Percentiles rank a stretch among this genome's conserved stretches.
Evolutionary conservation across 2,329 filamentous ascomycete genomes (phyloP).

Genomic region (Magnaporthiopsis incrustans): DNA sequence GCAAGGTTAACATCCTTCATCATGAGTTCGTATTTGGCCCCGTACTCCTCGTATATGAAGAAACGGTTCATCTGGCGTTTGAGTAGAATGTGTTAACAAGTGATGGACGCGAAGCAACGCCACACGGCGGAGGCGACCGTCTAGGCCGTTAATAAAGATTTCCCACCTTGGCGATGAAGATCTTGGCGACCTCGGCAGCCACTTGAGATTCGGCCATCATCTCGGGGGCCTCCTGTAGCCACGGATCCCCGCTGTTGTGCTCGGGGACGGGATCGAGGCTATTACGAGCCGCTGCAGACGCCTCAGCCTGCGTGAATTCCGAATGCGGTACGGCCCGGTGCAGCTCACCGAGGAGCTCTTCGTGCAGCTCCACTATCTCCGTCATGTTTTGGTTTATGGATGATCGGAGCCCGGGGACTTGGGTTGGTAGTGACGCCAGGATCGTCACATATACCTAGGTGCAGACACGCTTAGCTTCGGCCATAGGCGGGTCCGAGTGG

Average conservation of each 20-base stretch:
- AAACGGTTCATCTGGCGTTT: slow-evolving; percentile 64
- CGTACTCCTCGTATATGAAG: slow-evolving; percentile 85
- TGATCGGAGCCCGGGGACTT: slow-evolving; percentile 56
- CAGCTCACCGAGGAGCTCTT: slow-evolving; percentile 69
- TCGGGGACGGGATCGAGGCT: slow-evolving; percentile 40
- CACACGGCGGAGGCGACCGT: too few relatives aligned
- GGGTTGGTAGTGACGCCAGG: slow-evolving; percentile 59
- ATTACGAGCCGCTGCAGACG: slow-evolving; percentile 16
- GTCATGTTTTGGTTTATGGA: slow-evolving; percentile 74
- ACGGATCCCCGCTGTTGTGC: slow-evolving; percentile 26
- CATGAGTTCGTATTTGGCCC: slow-evolving; percentile 81
- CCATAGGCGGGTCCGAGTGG: neutral
- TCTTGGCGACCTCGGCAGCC: slow-evolving; percentile 51
- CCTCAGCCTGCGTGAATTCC: slow-evolving; percentile 44
- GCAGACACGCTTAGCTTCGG: slow-evolving; percentile 8
- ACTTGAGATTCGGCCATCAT: slow-evolving; percentile 51
- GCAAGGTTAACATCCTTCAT: slow-evolving; percentile 66
- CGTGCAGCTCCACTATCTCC: slow-evolving; percentile 75
- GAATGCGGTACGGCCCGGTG: slow-evolving; percentile 64
- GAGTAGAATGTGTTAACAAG: slow-evolving; percentile 1
- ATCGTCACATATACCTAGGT: slow-evolving; percentile 65
- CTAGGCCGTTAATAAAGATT: too few relatives aligned
- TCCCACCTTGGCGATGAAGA: slow-evolving; percentile 51
- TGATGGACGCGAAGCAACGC: too few relatives aligned
- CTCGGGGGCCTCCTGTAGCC: slow-evolving; percentile 39